These are phyloP conservation scores for Gracilaria vermiculophylla DNA, from an alignment of 23 red algal genomes.

Conservation along the genomic window DNA sequence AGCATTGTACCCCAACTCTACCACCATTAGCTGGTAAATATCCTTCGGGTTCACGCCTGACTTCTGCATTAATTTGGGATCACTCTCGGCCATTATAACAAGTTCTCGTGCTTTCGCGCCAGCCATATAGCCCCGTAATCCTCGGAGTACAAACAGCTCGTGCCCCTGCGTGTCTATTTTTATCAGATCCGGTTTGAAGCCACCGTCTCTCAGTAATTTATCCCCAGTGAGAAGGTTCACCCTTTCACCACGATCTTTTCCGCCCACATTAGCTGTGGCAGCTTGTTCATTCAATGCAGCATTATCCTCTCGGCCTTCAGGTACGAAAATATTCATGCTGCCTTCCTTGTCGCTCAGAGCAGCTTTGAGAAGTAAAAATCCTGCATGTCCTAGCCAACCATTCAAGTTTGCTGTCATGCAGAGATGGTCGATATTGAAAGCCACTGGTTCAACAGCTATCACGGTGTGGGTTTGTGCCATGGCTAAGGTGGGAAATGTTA, in stretches of 20 bases:
- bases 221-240: conserved; percentile 24
- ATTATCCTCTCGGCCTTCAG: conserved; percentile 30
- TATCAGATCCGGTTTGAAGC: conserved; percentile 51
- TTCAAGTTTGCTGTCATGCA: conserved; percentile 62
- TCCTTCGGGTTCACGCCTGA: conserved; percentile 47
- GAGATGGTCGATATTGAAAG: conserved; percentile 22
- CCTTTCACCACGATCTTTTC: conserved; percentile 3
- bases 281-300: conserved; percentile 15
- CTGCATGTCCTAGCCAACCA: conserved; percentile 49
- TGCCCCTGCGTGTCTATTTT: conserved; percentile 55
- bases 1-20: conserved; percentile 28
- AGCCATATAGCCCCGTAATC: conserved; percentile 26
- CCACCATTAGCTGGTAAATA: conserved; percentile 38
- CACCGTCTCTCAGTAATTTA: conserved; percentile 12
- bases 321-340: conserved; percentile 37
- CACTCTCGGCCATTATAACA: conserved; percentile 42
- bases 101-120: not conserved
- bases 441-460: conserved; percentile 45
- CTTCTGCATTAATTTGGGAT: conserved; percentile 35
- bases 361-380: conserved; percentile 37
- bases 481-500: conserved; percentile 33
- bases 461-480: conserved; percentile 47
- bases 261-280: conserved; percentile 13
- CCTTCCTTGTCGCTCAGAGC: conserved; percentile 21
- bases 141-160: conserved; percentile 36